Percentiles rank a stretch among this genome's conserved stretches.
Evolutionary conservation across 1,284 basidiomycete genomes (phyloP).

Genomic region (Trichosporon ovoides): DNA sequence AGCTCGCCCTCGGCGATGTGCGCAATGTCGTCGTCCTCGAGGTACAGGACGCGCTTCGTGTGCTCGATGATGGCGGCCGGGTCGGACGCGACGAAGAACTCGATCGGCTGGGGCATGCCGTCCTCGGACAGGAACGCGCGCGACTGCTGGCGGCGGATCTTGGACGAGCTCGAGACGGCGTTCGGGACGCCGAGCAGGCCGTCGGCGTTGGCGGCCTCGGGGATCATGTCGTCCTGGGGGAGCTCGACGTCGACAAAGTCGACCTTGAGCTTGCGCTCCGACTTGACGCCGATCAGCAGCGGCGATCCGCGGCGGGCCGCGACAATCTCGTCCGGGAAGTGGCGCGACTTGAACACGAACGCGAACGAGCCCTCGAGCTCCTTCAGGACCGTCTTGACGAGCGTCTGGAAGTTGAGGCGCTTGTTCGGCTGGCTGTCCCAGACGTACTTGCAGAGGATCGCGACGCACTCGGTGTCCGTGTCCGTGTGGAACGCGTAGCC

Average conservation of each 20-base stretch:
- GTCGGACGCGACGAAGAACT: constrained; percentile 98
- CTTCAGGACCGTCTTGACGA: constrained; percentile 94
- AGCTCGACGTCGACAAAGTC: constrained; percentile 99
- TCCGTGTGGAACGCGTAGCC: constrained; percentile 94
- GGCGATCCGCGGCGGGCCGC: constrained; percentile 96
- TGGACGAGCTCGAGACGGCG: constrained; percentile 51
- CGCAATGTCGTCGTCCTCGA: constrained; percentile 98
- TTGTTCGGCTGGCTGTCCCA: constrained; percentile 90
- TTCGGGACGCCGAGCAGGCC: constrained; percentile 66
- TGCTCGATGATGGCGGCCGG: constrained; percentile 96
- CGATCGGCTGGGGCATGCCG: constrained; percentile 96
- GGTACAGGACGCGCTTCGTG: constrained; percentile 97
- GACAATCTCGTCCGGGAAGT: constrained; percentile 95
- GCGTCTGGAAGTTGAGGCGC: constrained; percentile 79
- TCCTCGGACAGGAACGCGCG: constrained; percentile 98
- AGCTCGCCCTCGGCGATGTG: constrained; percentile 96
- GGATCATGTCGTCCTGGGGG: constrained; percentile 58
- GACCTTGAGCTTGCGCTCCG: constrained; percentile 99
- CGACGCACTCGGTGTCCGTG: constrained; percentile 97
- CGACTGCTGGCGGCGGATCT: constrained; percentile 90
- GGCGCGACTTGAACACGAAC: constrained; percentile 97
- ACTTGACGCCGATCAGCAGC: constrained; percentile 97
- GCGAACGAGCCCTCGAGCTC: constrained; percentile 99
- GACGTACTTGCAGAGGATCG: constrained; percentile 93
- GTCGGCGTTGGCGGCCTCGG: constrained; percentile 31